Conservation (phyloP, 805 yeast genomes). For the Monosporozyma aquatica region DNA sequence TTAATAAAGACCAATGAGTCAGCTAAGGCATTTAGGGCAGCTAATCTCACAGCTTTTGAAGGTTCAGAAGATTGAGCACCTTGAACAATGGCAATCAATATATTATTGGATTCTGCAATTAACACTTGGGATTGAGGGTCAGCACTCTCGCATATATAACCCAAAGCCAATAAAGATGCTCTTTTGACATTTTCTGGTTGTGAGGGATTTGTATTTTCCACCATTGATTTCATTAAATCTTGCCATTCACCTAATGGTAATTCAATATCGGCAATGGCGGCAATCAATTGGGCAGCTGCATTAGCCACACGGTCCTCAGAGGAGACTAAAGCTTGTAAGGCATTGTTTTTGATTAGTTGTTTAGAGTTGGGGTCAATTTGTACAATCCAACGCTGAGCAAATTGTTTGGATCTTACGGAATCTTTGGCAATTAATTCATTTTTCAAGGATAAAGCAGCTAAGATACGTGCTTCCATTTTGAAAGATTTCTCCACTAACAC, state of each 20-base stretch:
- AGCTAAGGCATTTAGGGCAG: conserved; percentile 87
- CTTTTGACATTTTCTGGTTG: conserved; percentile 74
- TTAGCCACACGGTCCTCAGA: conserved; percentile 69
- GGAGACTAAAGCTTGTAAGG: conserved; percentile 55
- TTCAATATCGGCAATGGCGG: conserved; percentile 95
- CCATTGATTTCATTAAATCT: conserved; percentile 71
- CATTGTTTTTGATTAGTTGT: conserved; percentile 53
- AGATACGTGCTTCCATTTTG: conserved; percentile 74
- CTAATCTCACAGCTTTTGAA: conserved; percentile 62
- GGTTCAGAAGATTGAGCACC: conserved; percentile 86
- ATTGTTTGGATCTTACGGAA: conserved; percentile 43
- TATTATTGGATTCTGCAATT: conserved; percentile 79
- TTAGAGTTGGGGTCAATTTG: conserved; percentile 45
- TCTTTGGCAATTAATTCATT: conserved; percentile 85
- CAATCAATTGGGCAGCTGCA: conserved; percentile 86
- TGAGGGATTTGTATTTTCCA: conserved; percentile 74
- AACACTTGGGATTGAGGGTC: conserved; percentile 69
- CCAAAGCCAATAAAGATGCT: conserved; percentile 80
- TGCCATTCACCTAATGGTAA: conserved; percentile 85
- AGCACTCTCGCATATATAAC: conserved; percentile 91
- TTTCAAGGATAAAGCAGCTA: conserved; percentile 82
- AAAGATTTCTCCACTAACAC: conserved; percentile 58
- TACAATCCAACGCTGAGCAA: conserved; percentile 66
- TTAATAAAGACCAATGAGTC: conserved; percentile 86
- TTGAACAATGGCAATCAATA: conserved; percentile 90